phyloP scores from a whole-genome alignment of 345 rosid genomes.

The Rhizophora apiculata region DNA sequence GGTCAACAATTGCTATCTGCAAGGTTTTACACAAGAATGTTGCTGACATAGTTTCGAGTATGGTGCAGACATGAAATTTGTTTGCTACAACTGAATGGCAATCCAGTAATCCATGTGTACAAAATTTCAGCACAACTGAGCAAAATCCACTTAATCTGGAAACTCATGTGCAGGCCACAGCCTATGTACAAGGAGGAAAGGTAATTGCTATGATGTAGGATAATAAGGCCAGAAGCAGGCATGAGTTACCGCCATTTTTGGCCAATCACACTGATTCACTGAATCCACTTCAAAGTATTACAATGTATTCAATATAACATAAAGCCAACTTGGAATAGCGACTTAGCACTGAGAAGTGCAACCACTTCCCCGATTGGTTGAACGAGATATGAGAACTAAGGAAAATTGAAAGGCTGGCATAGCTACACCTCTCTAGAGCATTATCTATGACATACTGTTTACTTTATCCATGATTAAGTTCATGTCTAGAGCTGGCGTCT shows the following conservation, averaged over 20 bases:
- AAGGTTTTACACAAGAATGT: slow-evolving; percentile 9
- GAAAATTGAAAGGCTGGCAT: neutral
- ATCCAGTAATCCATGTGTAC: neutral
- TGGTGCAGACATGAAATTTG: neutral
- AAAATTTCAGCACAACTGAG: too few species aligned
- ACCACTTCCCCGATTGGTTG: neutral
- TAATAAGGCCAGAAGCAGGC: neutral
- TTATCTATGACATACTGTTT: slow-evolving; percentile 61
- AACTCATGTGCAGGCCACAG: neutral
- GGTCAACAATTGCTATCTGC: slow-evolving; percentile 86
- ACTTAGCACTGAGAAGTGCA: neutral
- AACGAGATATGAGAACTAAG: neutral
- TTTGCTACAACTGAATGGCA: too few species aligned
- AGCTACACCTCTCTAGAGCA: slow-evolving; percentile 44
- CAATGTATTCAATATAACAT: too few species aligned
- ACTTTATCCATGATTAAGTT: slow-evolving; percentile 48
- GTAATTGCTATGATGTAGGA: neutral
- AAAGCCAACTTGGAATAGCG: neutral
- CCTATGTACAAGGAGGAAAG: neutral
- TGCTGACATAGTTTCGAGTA: neutral
- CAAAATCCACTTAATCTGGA: neutral
- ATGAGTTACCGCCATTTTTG: neutral
- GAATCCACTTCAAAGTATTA: too few species aligned
- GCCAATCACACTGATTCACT: neutral
- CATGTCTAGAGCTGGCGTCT: slow-evolving; percentile 75